Evolutionary conservation across 352 stramenopile species (phyloP).

Genomic region (Phytopythium litorale): DNA sequence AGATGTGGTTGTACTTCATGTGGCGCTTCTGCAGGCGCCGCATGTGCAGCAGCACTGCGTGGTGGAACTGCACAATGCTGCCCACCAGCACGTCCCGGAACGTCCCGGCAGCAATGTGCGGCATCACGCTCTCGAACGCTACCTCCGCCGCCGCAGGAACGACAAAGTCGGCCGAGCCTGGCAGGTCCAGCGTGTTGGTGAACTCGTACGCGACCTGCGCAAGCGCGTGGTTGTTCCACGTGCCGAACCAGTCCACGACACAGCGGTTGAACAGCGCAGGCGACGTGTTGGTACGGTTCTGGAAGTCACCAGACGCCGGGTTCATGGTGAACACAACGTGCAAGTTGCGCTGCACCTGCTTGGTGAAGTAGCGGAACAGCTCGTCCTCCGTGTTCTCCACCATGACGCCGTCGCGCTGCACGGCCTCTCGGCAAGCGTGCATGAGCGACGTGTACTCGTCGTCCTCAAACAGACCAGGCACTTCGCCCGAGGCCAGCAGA

Average conservation of each 20-base stretch:
- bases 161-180: slow-evolving; percentile 77
- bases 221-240: slow-evolving; percentile 97
- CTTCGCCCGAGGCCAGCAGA: slow-evolving; percentile 98
- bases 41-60: slow-evolving; percentile 83
- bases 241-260: slow-evolving; percentile 99
- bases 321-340: slow-evolving; percentile 99
- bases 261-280: slow-evolving; percentile 99
- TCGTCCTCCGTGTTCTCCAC: slow-evolving; percentile 94
- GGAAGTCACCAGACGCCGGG: slow-evolving; percentile 96
- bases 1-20: slow-evolving; percentile 89
- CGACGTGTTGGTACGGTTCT: slow-evolving; percentile 97
- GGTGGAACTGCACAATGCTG: slow-evolving; percentile 87
- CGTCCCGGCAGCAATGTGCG: slow-evolving; percentile 59
- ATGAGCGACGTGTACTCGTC: slow-evolving; percentile 99
- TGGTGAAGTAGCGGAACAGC: slow-evolving; percentile 96
- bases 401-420: slow-evolving; percentile 89
- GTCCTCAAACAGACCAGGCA: slow-evolving; percentile 99
- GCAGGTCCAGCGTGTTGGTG: slow-evolving; percentile 94
- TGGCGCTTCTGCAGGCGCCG: slow-evolving; percentile 82
- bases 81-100: slow-evolving; percentile 81
- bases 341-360: slow-evolving; percentile 98
- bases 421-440: slow-evolving; percentile 92
- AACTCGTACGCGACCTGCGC: slow-evolving; percentile 99
- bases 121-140: slow-evolving; percentile 52
- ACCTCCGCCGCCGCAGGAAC: slow-evolving; percentile 44